Conservation (phyloP, 176 grass and related monocot genomes). For the Puya raimondii region DNA sequence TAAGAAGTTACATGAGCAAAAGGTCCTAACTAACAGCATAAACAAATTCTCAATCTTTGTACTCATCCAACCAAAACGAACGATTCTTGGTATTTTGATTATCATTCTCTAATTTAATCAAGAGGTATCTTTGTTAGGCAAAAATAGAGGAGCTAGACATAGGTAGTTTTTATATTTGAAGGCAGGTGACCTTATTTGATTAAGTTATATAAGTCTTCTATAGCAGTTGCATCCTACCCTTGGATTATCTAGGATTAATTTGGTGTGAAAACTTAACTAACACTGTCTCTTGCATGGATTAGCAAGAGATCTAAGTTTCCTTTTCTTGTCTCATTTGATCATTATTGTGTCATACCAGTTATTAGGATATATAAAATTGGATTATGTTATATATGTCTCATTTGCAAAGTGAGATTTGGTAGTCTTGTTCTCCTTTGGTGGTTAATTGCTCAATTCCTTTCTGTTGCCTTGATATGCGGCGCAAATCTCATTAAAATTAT, state of each 20-base stretch:
- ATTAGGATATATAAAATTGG: conserved; percentile 8
- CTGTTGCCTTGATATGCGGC: background rate
- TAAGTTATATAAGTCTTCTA: background rate
- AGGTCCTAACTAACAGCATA: conserved; percentile 4
- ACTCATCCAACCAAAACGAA: conserved; percentile 2
- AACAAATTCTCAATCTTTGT: conserved; percentile 14
- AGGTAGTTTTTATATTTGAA: conserved; percentile 8
- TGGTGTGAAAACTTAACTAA: conserved; percentile 34
- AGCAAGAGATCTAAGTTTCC: conserved; percentile 20
- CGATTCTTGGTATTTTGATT: background rate
- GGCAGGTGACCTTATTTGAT: conserved; percentile 25
- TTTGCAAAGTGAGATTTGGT: background rate
- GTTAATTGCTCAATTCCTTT: background rate
- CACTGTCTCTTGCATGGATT: conserved; percentile 44
- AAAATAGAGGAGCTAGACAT: conserved; percentile 2
- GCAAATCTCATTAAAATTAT: background rate
- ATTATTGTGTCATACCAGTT: conserved; percentile 20
- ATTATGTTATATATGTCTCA: conserved; percentile 4
- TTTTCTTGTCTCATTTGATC: conserved; percentile 39
- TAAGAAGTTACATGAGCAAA: conserved; percentile 18
- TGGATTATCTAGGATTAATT: background rate
- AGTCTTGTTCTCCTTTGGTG: background rate
- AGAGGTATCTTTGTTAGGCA: background rate
- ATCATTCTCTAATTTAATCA: background rate
- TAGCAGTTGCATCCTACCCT: conserved; percentile 38